These are phyloP conservation scores for Ophiostoma australiae DNA, from an alignment of 2,329 filamentous ascomycete genomes.

Conservation along the genomic window DNA sequence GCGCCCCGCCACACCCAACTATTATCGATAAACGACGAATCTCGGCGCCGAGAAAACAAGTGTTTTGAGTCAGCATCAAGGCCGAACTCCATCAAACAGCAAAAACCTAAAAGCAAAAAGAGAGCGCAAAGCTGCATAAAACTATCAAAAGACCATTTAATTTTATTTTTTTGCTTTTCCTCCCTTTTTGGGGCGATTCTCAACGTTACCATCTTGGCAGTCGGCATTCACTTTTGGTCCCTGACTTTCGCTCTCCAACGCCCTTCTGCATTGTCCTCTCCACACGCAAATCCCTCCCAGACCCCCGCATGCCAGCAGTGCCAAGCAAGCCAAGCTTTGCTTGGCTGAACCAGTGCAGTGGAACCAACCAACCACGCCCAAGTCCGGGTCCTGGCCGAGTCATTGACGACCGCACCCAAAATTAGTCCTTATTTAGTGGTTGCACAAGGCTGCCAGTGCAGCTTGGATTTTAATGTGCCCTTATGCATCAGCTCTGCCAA, in stretches of 20 bases:
- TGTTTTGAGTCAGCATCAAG: not conserved
- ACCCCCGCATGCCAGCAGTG: constrained; percentile 24
- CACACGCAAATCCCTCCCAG: constrained; percentile 17
- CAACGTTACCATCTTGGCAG: not conserved
- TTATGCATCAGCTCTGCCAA: not conserved
- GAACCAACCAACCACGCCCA: constrained; percentile 18
- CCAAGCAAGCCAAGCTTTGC: constrained; percentile 28
- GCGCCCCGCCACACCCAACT: not conserved
- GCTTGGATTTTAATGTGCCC: not conserved
- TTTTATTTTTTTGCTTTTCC: not conserved
- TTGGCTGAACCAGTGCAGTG: constrained; percentile 26
- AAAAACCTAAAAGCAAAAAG: not conserved
- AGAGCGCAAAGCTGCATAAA: not conserved
- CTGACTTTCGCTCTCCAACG: constrained; percentile 1
- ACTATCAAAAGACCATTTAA: not conserved
- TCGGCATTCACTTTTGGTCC: not conserved
- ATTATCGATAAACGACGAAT: not conserved
- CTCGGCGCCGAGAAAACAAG: constrained; percentile 6
- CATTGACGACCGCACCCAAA: constrained; percentile 1
- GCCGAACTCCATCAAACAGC: not conserved
- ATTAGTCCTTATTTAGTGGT: not conserved
- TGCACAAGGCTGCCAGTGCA: constrained; percentile 9
- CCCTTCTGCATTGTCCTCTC: constrained; percentile 13
- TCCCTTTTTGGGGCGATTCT: not conserved
- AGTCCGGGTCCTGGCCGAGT: constrained; percentile 5